A percentile compares a stretch with the other conserved stretches of the same genome.
Evolutionary conservation across 2,329 filamentous ascomycete genomes (phyloP).

Genomic region (Escovopsis weberi): DNA sequence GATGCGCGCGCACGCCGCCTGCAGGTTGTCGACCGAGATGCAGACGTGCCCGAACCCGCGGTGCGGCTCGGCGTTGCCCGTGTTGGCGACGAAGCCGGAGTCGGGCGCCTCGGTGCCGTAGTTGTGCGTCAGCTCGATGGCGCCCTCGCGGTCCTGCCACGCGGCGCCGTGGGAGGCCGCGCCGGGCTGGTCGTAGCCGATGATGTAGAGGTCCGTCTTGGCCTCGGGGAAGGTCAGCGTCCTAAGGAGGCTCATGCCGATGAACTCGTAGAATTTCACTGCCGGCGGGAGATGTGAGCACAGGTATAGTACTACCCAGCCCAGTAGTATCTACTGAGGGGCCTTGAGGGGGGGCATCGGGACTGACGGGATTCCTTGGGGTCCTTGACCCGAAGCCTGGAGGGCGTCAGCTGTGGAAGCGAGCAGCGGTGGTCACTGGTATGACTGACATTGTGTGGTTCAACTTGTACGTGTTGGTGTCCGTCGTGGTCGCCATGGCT

Average conservation of each 20-base stretch:
- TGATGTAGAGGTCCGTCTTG: constrained; percentile 93
- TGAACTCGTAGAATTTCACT: constrained; percentile 87
- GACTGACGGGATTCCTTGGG: constrained; percentile 58
- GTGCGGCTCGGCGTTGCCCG: constrained; percentile 81
- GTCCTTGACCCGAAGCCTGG: constrained; percentile 86
- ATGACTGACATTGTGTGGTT: constrained; percentile 68
- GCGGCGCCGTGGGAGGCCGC: constrained; percentile 61
- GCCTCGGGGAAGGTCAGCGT: constrained; percentile 70
- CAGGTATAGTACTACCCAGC: neutral
- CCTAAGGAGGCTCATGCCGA: constrained; percentile 74
- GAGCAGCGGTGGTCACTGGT: neutral
- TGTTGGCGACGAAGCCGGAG: constrained; percentile 63
- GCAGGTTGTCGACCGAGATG: constrained; percentile 69
- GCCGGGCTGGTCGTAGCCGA: constrained; percentile 68
- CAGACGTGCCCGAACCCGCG: constrained; percentile 78
- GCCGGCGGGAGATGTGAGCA: constrained; percentile 7
- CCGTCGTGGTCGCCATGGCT: constrained; percentile 54
- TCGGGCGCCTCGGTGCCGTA: constrained; percentile 77
- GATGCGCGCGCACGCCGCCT: constrained; percentile 77
- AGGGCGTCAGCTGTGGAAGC: constrained; percentile 1
- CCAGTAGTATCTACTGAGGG: too few species aligned
- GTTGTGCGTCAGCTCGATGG: constrained; percentile 74
- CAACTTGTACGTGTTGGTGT: constrained; percentile 64
- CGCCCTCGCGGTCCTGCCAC: constrained; percentile 68
- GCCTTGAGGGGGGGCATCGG: neutral